A percentile compares a stretch with the other conserved stretches of the same genome.
Evolutionary conservation across 2,329 filamentous ascomycete species (phyloP).

Genomic region (Trichoderma sp.): DNA sequence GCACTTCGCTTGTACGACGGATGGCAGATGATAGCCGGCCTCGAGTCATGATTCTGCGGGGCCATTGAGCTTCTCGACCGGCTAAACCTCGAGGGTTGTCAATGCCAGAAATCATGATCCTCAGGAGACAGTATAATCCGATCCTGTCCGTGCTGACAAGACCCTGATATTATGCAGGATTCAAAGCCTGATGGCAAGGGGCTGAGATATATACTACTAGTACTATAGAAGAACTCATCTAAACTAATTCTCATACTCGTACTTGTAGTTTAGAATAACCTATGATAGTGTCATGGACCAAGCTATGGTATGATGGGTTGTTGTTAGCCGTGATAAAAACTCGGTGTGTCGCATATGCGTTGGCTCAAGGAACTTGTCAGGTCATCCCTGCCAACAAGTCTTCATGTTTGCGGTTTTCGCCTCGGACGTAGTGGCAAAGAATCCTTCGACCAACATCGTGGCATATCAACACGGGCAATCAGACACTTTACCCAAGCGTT

Average conservation of each 20-base stretch:
- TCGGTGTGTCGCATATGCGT: background rate
- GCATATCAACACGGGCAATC: background rate
- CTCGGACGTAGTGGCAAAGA: background rate
- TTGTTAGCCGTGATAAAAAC: background rate
- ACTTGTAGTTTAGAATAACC: background rate
- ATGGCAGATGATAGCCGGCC: background rate
- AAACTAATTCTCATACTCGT: background rate
- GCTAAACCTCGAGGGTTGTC: background rate
- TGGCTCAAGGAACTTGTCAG: background rate
- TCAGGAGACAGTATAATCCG: background rate
- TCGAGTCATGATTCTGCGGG: conserved; percentile 6
- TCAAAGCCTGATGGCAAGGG: background rate
- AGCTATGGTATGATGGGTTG: too few species aligned
- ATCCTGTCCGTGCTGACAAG: background rate
- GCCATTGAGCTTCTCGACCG: background rate
- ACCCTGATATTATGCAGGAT: background rate
- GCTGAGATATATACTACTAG: background rate
- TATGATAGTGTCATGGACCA: background rate
- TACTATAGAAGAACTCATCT: background rate
- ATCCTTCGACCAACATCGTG: background rate
- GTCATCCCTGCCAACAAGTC: background rate
- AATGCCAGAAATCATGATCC: background rate
- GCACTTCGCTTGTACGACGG: background rate
- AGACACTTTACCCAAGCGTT: background rate
- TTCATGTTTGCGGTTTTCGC: background rate